Conservation (phyloP, 768 basidiomycete species). For the Strobilomyces echinocephalus region DNA sequence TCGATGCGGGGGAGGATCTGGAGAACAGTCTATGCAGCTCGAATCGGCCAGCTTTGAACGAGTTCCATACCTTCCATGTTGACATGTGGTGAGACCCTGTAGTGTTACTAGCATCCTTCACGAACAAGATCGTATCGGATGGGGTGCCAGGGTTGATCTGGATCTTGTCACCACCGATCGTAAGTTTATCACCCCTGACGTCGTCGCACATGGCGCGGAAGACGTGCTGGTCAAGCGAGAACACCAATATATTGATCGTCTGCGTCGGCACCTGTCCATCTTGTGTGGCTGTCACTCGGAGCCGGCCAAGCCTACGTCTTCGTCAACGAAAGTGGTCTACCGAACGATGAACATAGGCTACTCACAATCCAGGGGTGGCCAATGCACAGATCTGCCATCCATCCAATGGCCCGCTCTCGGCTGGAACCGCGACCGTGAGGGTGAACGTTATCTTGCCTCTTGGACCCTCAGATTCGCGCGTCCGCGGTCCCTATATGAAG, state of each 20-base stretch:
- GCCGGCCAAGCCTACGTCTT: constrained; percentile 16
- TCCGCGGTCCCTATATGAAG: background rate
- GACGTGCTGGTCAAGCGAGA: constrained; percentile 17
- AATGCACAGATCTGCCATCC: constrained; percentile 65
- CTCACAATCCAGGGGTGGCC: constrained; percentile 64
- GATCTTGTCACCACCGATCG: constrained; percentile 12
- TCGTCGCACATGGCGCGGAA: background rate
- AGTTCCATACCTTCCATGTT: constrained; percentile 22
- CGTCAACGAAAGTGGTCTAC: background rate
- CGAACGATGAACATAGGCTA: background rate
- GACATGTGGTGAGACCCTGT: background rate
- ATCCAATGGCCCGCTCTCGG: constrained; percentile 63
- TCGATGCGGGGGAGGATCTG: constrained; percentile 8
- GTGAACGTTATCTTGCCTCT: constrained; percentile 42
- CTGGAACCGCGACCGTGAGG: constrained; percentile 65
- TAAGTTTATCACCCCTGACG: background rate
- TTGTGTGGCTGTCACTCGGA: constrained; percentile 10
- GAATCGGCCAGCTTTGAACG: background rate
- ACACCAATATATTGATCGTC: constrained; percentile 23
- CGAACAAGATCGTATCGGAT: constrained; percentile 9
- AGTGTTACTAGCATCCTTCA: background rate
- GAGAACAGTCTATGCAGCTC: background rate
- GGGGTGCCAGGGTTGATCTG: background rate
- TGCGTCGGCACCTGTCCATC: constrained; percentile 11
- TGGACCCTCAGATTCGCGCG: background rate